Conservation (phyloP, 306 rosid species). For the Neltuma alba region DNA sequence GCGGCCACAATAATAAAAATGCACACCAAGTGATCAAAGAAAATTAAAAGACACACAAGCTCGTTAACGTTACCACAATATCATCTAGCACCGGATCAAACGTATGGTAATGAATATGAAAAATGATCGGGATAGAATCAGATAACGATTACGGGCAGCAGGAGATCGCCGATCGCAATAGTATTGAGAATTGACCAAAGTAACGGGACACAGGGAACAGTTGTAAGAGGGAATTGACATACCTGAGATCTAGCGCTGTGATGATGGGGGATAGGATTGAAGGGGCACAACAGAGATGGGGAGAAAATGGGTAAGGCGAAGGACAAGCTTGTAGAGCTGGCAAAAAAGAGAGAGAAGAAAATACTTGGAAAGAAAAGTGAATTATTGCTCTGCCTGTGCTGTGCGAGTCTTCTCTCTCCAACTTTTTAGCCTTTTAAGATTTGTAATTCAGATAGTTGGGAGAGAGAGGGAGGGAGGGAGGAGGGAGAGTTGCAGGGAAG, state of each 20-base stretch:
- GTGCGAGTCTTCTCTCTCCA: conserved; percentile 63
- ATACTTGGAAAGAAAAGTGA: conserved; percentile 67
- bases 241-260: conserved; percentile 65
- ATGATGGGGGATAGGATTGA: conserved; percentile 35
- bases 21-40: conserved; percentile 17
- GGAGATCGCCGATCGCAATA: conserved; percentile 44
- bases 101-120: conserved; percentile 18
- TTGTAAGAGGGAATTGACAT: conserved; percentile 41
- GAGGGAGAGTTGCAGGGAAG: conserved; percentile 39
- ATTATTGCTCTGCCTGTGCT: conserved; percentile 72
- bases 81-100: conserved; percentile 32
- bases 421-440: conserved; percentile 86
- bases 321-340: conserved; percentile 83
- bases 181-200: conserved; percentile 31
- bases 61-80: conserved; percentile 26
- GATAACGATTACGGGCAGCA: not conserved
- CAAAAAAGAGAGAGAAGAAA: conserved; percentile 61
- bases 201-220: conserved; percentile 1
- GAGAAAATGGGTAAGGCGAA: conserved; percentile 47
- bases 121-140: conserved; percentile 30
- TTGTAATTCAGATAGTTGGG: conserved; percentile 48
- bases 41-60: conserved; percentile 26
- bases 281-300: conserved; percentile 23
- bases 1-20: conserved; percentile 41
- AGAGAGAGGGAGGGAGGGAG: conserved; percentile 15